Evolutionary conservation across 176 grass and related monocot genomes (phyloP).

Genomic region (Carex kokanica): DNA sequence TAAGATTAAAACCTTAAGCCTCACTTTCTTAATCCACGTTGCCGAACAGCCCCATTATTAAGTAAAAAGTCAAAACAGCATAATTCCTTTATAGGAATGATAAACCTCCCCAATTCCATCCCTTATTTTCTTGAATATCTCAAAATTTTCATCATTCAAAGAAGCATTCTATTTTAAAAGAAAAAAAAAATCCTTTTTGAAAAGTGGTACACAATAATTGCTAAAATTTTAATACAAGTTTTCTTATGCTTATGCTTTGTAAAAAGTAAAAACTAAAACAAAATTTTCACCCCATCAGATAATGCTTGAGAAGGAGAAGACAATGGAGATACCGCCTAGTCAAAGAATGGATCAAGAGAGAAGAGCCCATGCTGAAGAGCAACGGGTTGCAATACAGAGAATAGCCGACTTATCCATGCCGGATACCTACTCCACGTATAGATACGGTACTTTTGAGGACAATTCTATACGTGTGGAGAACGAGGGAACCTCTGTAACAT

Average conservation of each 20-base stretch:
- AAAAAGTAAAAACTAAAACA: not conserved
- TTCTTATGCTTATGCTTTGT: not conserved
- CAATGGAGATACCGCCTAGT: slow-evolving; percentile 49
- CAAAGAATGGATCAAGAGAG: slow-evolving; percentile 55
- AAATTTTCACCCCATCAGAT: slow-evolving; percentile 37
- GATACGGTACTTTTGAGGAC: slow-evolving; percentile 65
- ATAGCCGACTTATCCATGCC: slow-evolving; percentile 43
- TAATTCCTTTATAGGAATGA: not conserved
- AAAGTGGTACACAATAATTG: not conserved
- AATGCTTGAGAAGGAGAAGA: slow-evolving; percentile 57
- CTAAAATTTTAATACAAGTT: not conserved
- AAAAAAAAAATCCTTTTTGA: not conserved
- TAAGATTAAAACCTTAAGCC: no score
- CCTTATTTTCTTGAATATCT: not conserved
- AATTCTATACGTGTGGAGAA: not conserved
- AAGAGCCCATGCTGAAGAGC: slow-evolving; percentile 49
- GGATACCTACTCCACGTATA: slow-evolving; percentile 34
- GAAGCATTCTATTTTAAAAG: not conserved
- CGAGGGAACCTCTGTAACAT: slow-evolving; percentile 34
- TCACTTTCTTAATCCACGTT: no score
- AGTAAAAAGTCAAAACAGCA: no score
- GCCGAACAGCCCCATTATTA: no score
- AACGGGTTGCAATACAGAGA: slow-evolving; percentile 55
- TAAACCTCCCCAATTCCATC: slow-evolving; percentile 7
- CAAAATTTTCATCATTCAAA: not conserved